Conservation (phyloP, 176 grass and related monocot genomes). For the Raddia distichophylla region DNA sequence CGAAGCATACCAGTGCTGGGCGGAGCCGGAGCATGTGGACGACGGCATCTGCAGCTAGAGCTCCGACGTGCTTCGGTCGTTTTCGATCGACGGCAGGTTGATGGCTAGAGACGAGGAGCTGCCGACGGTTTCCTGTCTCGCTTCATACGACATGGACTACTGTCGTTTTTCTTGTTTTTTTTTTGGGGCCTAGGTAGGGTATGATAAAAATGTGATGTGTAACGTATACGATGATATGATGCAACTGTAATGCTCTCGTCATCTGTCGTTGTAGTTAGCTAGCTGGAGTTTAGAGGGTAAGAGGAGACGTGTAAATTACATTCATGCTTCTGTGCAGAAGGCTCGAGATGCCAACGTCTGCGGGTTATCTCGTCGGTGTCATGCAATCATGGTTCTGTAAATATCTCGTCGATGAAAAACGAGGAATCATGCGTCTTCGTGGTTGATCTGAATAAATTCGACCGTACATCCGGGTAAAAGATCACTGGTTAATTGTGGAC, state of each 20-base stretch:
- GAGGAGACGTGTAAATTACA: slow-evolving; percentile 4
- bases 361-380: neutral
- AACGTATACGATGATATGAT: neutral
- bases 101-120: neutral
- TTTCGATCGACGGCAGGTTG: neutral
- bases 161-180: neutral
- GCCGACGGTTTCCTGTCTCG: slow-evolving; percentile 1
- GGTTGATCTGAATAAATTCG: no score
- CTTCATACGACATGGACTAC: slow-evolving; percentile 5
- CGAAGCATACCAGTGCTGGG: neutral
- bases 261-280: slow-evolving; percentile 34
- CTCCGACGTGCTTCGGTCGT: slow-evolving; percentile 15
- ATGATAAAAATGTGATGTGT: neutral
- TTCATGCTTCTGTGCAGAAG: slow-evolving; percentile 13
- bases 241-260: slow-evolving; percentile 6
- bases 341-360: slow-evolving; percentile 10
- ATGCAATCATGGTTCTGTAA: neutral
- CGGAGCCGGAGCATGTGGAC: slow-evolving; percentile 20
- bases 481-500: no score
- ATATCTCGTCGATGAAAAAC: neutral
- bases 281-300: slow-evolving; percentile 2
- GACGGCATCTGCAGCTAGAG: neutral
- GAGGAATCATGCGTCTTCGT: neutral
- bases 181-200: neutral
- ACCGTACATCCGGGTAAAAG: no score